These are phyloP conservation scores for Trametes gibbosa DNA, from an alignment of 768 basidiomycete species.

Conservation along the genomic window DNA sequence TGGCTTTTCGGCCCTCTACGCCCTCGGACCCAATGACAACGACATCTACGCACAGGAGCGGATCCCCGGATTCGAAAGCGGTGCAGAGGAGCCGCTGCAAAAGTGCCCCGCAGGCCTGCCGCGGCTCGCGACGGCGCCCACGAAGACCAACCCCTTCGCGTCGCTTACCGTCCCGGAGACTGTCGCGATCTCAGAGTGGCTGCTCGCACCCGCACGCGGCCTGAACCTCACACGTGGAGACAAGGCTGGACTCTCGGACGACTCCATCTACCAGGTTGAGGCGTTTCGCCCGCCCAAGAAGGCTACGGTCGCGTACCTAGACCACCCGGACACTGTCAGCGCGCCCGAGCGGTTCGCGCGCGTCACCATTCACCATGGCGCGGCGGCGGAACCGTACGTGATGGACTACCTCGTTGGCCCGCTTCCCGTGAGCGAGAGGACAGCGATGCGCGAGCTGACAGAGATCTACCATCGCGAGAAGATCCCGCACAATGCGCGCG, in stretches of 20 bases:
- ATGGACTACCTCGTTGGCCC: slow-evolving; percentile 60
- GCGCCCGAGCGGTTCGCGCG: slow-evolving; percentile 43
- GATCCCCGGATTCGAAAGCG: background rate
- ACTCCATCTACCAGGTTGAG: slow-evolving; percentile 51
- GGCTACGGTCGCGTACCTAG: slow-evolving; percentile 46
- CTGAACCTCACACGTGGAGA: slow-evolving; percentile 47
- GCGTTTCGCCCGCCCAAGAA: slow-evolving; percentile 47
- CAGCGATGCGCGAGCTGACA: slow-evolving; percentile 40
- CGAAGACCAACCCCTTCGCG: slow-evolving; percentile 49
- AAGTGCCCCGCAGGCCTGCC: slow-evolving; percentile 36
- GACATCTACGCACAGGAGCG: background rate
- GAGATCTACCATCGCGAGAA: slow-evolving; percentile 52
- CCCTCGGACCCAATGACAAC: slow-evolving; percentile 1
- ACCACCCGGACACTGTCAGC: slow-evolving; percentile 25
- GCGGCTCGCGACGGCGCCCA: slow-evolving; percentile 39
- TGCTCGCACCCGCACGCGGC: slow-evolving; percentile 37
- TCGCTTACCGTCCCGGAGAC: slow-evolving; percentile 47
- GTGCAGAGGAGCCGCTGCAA: slow-evolving; percentile 21
- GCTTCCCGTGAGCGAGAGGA: slow-evolving; percentile 42
- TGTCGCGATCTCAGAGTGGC: slow-evolving; percentile 43
- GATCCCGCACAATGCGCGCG: slow-evolving; percentile 55
- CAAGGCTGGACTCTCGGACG: slow-evolving; percentile 40
- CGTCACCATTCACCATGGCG: slow-evolving; percentile 52
- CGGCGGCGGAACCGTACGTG: slow-evolving; percentile 39
- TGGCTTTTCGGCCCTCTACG: slow-evolving; percentile 16